Conservation (phyloP, 768 basidiomycete species). For the Neoboletus brunneissimus region DNA sequence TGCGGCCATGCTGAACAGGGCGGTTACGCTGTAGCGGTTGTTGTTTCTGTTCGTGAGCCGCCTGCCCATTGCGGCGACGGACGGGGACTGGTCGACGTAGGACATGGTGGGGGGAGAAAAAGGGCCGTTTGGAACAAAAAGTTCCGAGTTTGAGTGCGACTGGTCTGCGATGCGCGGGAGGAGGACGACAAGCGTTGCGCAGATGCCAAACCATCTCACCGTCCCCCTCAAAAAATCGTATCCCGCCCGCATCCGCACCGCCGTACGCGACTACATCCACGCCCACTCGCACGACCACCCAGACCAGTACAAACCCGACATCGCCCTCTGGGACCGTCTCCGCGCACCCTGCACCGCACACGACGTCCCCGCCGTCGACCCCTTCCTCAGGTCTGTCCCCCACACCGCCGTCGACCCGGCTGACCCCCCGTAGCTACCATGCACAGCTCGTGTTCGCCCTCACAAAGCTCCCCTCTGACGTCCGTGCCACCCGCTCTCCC, state of each 20-base stretch:
- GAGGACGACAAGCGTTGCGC: not conserved
- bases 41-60: slow-evolving; percentile 90
- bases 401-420: not conserved
- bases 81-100: slow-evolving; percentile 54
- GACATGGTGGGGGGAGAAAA: slow-evolving; percentile 42
- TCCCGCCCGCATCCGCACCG: slow-evolving; percentile 48
- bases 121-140: slow-evolving; percentile 4
- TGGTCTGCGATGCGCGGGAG: not conserved
- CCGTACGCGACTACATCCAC: slow-evolving; percentile 66
- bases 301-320: slow-evolving; percentile 79
- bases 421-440: slow-evolving; percentile 64
- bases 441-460: slow-evolving; percentile 83
- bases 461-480: slow-evolving; percentile 83
- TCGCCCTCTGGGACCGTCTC: slow-evolving; percentile 64
- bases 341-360: slow-evolving; percentile 57
- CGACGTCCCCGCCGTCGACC: slow-evolving; percentile 50
- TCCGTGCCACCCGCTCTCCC: slow-evolving; percentile 29
- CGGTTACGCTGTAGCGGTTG: slow-evolving; percentile 94
- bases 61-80: slow-evolving; percentile 64
- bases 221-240: slow-evolving; percentile 76
- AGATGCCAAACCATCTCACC: slow-evolving; percentile 75
- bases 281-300: slow-evolving; percentile 71
- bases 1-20: slow-evolving; percentile 95
- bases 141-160: not conserved
- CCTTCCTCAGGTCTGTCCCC: slow-evolving; percentile 54